A percentile compares a stretch with the other conserved stretches of the same genome.
These are phyloP conservation scores for Trichoderma semiorbis DNA, from an alignment of 2,329 filamentous ascomycete species.

Conservation along the genomic window DNA sequence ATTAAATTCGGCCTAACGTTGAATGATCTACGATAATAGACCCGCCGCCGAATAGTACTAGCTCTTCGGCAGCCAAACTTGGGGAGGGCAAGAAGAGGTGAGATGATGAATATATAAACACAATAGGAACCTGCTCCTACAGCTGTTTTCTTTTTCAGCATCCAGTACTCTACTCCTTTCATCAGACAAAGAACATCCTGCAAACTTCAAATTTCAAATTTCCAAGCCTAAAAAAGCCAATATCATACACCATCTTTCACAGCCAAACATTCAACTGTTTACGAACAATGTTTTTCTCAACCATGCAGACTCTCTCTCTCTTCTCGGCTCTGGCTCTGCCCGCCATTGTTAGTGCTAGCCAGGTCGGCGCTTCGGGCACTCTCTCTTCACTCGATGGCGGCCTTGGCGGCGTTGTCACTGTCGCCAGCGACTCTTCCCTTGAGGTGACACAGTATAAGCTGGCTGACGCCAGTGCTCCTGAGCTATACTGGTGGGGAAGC, in stretches of 20 bases:
- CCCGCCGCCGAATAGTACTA: neutral
- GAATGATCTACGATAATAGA: neutral
- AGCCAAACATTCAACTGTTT: neutral
- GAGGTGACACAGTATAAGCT: slow-evolving; percentile 25
- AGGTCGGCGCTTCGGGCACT: slow-evolving; percentile 14
- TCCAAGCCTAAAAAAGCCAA: neutral
- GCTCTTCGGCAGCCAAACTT: neutral
- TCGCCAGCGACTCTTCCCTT: slow-evolving; percentile 24
- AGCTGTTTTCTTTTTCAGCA: neutral
- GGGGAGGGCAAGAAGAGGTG: neutral
- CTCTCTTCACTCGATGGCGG: slow-evolving; percentile 26
- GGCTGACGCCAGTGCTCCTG: slow-evolving; percentile 26
- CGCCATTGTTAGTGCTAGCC: neutral
- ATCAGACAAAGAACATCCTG: neutral
- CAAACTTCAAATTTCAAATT: neutral
- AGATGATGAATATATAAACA: neutral
- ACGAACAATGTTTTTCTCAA: neutral
- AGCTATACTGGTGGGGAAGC: slow-evolving; percentile 30
- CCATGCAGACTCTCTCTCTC: neutral
- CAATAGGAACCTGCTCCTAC: neutral
- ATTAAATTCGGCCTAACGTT: neutral
- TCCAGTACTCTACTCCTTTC: neutral
- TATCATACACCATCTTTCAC: neutral
- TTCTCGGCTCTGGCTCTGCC: neutral
- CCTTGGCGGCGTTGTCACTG: slow-evolving; percentile 25